Base-by-base conservation (phyloP, 2,329 filamentous ascomycete genomes). In the Bimuria novae-zelandiae region DNA sequence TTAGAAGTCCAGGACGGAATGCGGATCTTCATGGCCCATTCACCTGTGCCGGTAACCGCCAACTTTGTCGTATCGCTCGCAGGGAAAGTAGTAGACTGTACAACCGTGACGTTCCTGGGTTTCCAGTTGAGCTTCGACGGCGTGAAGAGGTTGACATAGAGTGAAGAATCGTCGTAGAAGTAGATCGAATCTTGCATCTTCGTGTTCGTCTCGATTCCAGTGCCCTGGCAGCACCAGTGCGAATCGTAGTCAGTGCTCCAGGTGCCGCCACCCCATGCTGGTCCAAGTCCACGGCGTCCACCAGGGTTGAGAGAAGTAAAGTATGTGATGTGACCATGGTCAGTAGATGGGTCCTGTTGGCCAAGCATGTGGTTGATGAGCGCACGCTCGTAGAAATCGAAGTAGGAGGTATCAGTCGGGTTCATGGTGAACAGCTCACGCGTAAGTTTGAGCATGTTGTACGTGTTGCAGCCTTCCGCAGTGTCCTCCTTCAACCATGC, bases 361-460 rank as follows among this genome's bases (percentile, higher is more conserved):
- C 80, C 80, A 3, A 82, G 72, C 4, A 82, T 62, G 53, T 82
- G 80, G 57, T 82, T 82, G 49, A 81, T 63, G 12, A 82, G 59
- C 0, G 79, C 77, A 2, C 72, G 72, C 67, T 83, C 81, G 60
- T 82, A 83, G 58, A 75, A 83, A 65, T 83, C 80, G 56, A 83
- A 81, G 63, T 82, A 82, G 1, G 68, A 64, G 2, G 76, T 64
- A 16, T 68, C 68, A 0, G 56, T 65, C 0, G 79, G 78, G 23
- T 79, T 70, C 27, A 76, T 64, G 1, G 73, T 65, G 76, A 77
- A 83, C 4, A 83, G 71, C 49, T 82, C 79, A 0, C 79, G 74
- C 0, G 81, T 82, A 30, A 83, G 65, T 61, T 82, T 82, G 40
- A 83, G 77, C 81, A 83, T 83, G 59, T 83, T 83, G 62, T 82